Evolutionary conservation across 768 basidiomycete species (phyloP).

Genomic region (Psilocybe subaeruginosa): DNA sequence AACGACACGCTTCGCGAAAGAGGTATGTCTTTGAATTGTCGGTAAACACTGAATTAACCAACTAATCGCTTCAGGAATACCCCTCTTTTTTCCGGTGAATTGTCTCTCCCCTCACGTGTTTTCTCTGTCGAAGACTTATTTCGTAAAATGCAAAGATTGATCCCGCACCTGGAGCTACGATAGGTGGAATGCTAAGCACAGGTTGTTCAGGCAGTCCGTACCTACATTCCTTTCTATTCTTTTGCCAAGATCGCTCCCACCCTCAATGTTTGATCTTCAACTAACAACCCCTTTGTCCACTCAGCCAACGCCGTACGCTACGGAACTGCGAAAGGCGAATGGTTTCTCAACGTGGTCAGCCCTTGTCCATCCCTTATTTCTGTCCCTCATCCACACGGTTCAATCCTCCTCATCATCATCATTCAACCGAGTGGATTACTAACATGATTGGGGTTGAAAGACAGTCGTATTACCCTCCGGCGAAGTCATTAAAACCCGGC

Average conservation of each 20-base stretch:
- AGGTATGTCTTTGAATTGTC: slow-evolving; percentile 34
- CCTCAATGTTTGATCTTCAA: too few relatives aligned
- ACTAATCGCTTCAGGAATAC: slow-evolving; percentile 51
- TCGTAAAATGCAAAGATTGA: slow-evolving; percentile 54
- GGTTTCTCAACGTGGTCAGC: slow-evolving; percentile 82
- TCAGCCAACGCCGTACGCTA: slow-evolving; percentile 82
- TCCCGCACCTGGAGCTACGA: slow-evolving; percentile 78
- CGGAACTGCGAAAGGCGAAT: slow-evolving; percentile 88
- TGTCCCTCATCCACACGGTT: neutral
- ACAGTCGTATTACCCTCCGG: slow-evolving; percentile 90
- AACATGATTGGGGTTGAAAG: slow-evolving; percentile 34
- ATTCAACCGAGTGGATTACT: too few relatives aligned
- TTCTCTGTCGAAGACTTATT: neutral
- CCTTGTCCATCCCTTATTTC: neutral
- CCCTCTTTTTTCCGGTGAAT: slow-evolving; percentile 80
- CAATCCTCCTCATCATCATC: too few relatives aligned
- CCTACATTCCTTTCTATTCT: too few relatives aligned
- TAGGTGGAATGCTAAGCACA: slow-evolving; percentile 87
- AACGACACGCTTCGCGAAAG: slow-evolving; percentile 68
- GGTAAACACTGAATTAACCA: neutral
- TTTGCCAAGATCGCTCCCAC: too few relatives aligned
- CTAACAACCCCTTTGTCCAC: too few relatives aligned
- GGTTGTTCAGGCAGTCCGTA: slow-evolving; percentile 80
- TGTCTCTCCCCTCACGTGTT: neutral
- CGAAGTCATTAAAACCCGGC: slow-evolving; percentile 88